These are phyloP conservation scores for Tulasnella sp. DNA, from an alignment of 768 basidiomycete genomes.

Conservation along the genomic window DNA sequence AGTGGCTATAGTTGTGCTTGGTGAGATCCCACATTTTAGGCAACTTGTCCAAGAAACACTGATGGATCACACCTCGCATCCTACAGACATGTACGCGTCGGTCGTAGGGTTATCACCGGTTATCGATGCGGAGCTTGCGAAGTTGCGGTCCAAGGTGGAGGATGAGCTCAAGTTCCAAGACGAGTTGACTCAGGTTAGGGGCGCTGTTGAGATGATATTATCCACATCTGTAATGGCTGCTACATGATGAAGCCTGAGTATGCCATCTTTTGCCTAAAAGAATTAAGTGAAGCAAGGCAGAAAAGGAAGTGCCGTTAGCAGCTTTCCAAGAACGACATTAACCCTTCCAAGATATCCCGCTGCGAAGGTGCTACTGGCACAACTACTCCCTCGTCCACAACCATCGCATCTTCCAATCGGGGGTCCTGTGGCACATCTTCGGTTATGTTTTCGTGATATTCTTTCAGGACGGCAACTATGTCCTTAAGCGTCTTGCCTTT, in stretches of 20 bases:
- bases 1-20: slow-evolving; percentile 68
- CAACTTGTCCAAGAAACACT: not conserved
- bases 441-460: slow-evolving; percentile 65
- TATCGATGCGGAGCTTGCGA: slow-evolving; percentile 75
- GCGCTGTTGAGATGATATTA: slow-evolving; percentile 85
- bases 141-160: slow-evolving; percentile 71
- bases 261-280: too few species aligned
- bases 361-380: slow-evolving; percentile 39
- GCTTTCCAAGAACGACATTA: slow-evolving; percentile 50
- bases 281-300: too few species aligned
- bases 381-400: slow-evolving; percentile 22
- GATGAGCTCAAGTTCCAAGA: slow-evolving; percentile 81
- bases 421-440: slow-evolving; percentile 30
- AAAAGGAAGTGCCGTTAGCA: slow-evolving; percentile 26
- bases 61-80: not conserved
- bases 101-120: slow-evolving; percentile 91
- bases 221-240: slow-evolving; percentile 33
- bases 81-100: slow-evolving; percentile 76
- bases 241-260: not conserved
- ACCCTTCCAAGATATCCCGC: slow-evolving; percentile 53
- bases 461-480: slow-evolving; percentile 56
- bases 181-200: slow-evolving; percentile 70
- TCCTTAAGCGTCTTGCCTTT: slow-evolving; percentile 59
- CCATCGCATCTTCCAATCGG: slow-evolving; percentile 22
- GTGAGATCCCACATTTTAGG: slow-evolving; percentile 37